Evolutionary conservation across 345 rosid species (phyloP).

Genomic region (Brassica cretica): DNA sequence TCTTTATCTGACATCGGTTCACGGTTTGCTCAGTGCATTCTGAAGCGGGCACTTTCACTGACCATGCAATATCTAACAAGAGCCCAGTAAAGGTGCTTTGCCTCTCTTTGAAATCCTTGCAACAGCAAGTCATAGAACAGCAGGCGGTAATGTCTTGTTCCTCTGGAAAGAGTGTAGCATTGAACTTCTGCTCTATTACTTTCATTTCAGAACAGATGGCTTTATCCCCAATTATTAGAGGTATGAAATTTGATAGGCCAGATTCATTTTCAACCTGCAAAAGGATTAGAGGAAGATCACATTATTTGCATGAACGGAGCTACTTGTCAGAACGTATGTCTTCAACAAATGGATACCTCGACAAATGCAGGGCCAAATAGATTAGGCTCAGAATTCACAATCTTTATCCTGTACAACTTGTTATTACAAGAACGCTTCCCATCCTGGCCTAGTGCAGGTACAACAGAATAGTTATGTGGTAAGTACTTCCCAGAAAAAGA

Average conservation of each 20-base stretch:
- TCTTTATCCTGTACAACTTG: conserved; percentile 62
- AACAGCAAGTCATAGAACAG: conserved; percentile 38
- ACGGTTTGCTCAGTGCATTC: conserved; percentile 48
- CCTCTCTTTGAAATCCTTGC: conserved; percentile 45
- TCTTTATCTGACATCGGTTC: conserved; percentile 62
- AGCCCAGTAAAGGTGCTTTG: conserved; percentile 63
- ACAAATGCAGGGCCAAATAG: conserved; percentile 90
- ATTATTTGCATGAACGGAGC: conserved; percentile 11
- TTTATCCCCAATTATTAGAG: conserved; percentile 68
- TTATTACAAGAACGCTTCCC: conserved; percentile 51
- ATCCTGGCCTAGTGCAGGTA: conserved; percentile 43
- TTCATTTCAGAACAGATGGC: conserved; percentile 77
- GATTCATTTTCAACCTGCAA: conserved; percentile 85
- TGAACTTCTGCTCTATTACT: conserved; percentile 59
- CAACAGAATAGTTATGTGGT: conserved; percentile 52
- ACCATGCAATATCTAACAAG: conserved; percentile 82
- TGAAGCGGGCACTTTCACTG: conserved; percentile 59
- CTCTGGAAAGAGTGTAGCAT: conserved; percentile 42
- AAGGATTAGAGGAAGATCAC: conserved; percentile 7
- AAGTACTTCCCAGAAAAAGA: conserved; percentile 92
- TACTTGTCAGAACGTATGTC: neutral
- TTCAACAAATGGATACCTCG: conserved; percentile 52
- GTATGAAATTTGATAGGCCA: conserved; percentile 90
- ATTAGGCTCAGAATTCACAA: conserved; percentile 58
- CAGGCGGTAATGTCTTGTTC: conserved; percentile 37